Conservation (phyloP, 495 filamentous ascomycete genomes). For the Neurospora sp. region DNA sequence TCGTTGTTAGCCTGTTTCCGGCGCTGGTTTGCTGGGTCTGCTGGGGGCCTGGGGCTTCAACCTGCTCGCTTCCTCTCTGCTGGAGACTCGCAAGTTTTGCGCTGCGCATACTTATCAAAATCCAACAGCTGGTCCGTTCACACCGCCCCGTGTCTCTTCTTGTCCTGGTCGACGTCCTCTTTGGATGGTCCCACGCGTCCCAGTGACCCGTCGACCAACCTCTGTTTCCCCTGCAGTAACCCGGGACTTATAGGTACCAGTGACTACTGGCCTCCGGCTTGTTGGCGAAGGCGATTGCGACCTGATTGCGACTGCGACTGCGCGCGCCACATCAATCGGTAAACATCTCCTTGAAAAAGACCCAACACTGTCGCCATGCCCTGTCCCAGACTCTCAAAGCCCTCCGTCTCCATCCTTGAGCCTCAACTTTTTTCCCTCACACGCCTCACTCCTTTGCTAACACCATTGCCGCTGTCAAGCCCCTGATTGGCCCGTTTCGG, state of each 20-base stretch:
- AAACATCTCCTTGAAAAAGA: background rate
- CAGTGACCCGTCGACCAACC: background rate
- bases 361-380: slow-evolving; percentile 21
- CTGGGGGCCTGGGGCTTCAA: background rate
- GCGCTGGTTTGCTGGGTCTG: background rate
- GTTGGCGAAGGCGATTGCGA: background rate
- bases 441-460: slow-evolving; percentile 8
- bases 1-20: background rate
- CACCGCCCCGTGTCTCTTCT: slow-evolving; percentile 5
- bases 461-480: slow-evolving; percentile 2
- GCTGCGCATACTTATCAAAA: background rate
- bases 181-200: slow-evolving; percentile 8
- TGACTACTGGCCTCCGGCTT: background rate
- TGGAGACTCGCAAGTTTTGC: background rate
- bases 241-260: background rate
- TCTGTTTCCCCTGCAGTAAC: background rate
- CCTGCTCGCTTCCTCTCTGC: background rate
- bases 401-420: slow-evolving; percentile 17
- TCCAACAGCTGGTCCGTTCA: background rate
- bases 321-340: background rate
- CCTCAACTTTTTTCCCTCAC: slow-evolving; percentile 15
- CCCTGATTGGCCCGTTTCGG: slow-evolving; percentile 18
- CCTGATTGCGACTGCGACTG: background rate
- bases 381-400: slow-evolving; percentile 10
- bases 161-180: slow-evolving; percentile 4